Percentiles rank a stretch among this genome's conserved stretches.
Evolutionary conservation across 192 early-diverging fungal genomes (phyloP).

Genomic region (Umbelopsis ramanniana): DNA sequence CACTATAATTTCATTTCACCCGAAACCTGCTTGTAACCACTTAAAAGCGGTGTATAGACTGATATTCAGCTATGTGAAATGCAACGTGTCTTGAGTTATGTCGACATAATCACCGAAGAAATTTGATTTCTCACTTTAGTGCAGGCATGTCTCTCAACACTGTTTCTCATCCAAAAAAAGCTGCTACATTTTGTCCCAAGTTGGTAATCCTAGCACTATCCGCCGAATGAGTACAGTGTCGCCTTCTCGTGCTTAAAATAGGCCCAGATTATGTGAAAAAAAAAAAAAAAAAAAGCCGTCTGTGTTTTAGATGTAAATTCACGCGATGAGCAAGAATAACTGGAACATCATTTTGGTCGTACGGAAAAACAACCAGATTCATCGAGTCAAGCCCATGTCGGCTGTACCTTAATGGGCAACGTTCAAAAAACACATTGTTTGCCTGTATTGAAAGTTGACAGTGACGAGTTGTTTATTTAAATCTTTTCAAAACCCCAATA

Average conservation of each 20-base stretch:
- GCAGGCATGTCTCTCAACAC: not conserved
- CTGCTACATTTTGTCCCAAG: slow-evolving; percentile 11
- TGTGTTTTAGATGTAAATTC: too few species aligned
- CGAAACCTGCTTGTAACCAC: not conserved
- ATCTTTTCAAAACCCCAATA: too few species aligned
- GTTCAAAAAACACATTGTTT: not conserved
- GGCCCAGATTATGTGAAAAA: too few species aligned
- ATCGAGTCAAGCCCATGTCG: too few species aligned
- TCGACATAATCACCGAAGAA: not conserved
- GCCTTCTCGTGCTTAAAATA: not conserved
- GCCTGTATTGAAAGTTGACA: too few species aligned
- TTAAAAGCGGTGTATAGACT: not conserved
- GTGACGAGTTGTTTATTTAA: too few species aligned
- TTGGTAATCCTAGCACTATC: not conserved
- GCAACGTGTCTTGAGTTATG: not conserved
- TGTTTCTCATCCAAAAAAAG: slow-evolving; percentile 12
- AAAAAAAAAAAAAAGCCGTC: too few species aligned
- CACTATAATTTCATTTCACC: not conserved
- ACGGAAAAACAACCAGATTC: too few species aligned
- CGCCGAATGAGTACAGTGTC: not conserved
- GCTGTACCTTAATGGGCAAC: not conserved
- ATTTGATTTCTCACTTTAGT: too few species aligned
- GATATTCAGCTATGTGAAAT: not conserved
- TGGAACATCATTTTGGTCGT: too few species aligned
- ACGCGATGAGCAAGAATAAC: too few species aligned